These are phyloP conservation scores for Fusarium goolgardi DNA, from an alignment of 2,329 filamentous ascomycete species.

Conservation along the genomic window DNA sequence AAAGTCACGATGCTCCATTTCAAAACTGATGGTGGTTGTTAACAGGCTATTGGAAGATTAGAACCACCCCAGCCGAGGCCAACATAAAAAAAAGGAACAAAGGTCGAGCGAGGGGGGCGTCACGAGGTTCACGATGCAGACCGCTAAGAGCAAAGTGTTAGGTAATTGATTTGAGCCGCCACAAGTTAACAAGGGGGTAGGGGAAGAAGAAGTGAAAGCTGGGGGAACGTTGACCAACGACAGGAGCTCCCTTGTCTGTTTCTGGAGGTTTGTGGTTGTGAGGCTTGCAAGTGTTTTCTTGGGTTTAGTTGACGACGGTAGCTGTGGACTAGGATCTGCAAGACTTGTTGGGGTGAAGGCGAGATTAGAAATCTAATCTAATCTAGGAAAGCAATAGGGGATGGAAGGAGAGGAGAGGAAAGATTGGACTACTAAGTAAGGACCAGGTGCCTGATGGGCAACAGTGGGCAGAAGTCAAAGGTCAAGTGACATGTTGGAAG, in stretches of 20 bases:
- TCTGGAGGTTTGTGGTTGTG: conserved; percentile 17
- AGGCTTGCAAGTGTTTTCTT: conserved; percentile 34
- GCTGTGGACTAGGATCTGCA: conserved; percentile 28
- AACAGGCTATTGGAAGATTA: conserved; percentile 17
- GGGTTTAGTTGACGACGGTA: conserved; percentile 18
- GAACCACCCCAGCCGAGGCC: conserved; percentile 27
- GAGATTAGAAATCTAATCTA: conserved; percentile 28
- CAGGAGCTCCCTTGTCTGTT: conserved; percentile 13
- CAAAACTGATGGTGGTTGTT: conserved; percentile 32
- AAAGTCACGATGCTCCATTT: conserved; percentile 43
- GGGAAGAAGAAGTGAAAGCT: conserved; percentile 7
- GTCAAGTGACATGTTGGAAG: conserved; percentile 30
- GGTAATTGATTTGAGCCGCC: conserved; percentile 38
- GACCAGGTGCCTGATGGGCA: neutral
- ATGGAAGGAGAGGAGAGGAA: conserved; percentile 22
- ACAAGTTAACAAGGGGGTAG: conserved; percentile 25
- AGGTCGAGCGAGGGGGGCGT: conserved; percentile 26
- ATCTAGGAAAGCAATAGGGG: conserved; percentile 35
- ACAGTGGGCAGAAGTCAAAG: neutral
- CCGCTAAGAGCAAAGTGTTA: conserved; percentile 45
- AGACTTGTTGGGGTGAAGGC: conserved; percentile 27
- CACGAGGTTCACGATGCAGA: conserved; percentile 32
- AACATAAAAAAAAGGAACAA: conserved; percentile 18
- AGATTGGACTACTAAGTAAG: conserved; percentile 1
- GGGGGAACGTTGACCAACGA: conserved; percentile 36